These are phyloP conservation scores for Teratosphaeria destructans DNA, from an alignment of 2,329 filamentous ascomycete species.

Conservation along the genomic window DNA sequence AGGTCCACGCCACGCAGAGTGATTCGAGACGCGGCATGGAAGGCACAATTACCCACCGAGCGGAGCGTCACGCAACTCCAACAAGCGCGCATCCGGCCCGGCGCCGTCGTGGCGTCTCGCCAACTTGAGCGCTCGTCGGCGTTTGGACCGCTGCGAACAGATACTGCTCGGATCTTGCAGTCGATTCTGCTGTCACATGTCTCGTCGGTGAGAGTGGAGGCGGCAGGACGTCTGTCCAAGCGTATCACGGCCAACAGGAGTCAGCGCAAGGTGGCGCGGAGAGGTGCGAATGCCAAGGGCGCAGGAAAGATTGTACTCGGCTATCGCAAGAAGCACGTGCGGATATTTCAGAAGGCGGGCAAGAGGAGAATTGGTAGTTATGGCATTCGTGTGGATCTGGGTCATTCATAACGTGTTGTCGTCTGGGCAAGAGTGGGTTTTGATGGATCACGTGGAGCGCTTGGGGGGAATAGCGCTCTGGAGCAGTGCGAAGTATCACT, in stretches of 20 bases:
- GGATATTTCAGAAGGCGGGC: conserved; percentile 14
- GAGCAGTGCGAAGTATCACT: too few species aligned
- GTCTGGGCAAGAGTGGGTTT: not conserved
- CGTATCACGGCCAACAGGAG: conserved; percentile 24
- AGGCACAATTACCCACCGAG: conserved; percentile 18
- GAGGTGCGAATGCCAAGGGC: conserved; percentile 20
- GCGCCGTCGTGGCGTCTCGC: conserved; percentile 5
- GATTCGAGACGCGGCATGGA: conserved; percentile 23
- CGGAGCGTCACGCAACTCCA: conserved; percentile 14
- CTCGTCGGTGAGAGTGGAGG: conserved; percentile 18
- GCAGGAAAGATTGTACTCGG: conserved; percentile 19
- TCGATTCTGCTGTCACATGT: conserved; percentile 19
- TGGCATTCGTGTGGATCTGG: conserved; percentile 20
- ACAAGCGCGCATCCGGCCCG: conserved; percentile 14
- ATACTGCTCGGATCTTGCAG: conserved; percentile 14
- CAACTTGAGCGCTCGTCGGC: conserved; percentile 9
- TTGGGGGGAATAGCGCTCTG: too few species aligned
- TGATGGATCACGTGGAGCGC: not conserved
- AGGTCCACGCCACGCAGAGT: conserved; percentile 18
- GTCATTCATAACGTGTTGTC: conserved; percentile 9
- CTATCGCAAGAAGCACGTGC: conserved; percentile 18
- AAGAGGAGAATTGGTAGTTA: conserved; percentile 24
- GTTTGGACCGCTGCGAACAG: conserved; percentile 12
- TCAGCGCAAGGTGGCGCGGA: conserved; percentile 19
- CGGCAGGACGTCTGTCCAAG: conserved; percentile 25